Evolutionary conservation across 202 grass and related monocot genomes (phyloP).

Genomic region (Bolboschoenoplectus hybrid): DNA sequence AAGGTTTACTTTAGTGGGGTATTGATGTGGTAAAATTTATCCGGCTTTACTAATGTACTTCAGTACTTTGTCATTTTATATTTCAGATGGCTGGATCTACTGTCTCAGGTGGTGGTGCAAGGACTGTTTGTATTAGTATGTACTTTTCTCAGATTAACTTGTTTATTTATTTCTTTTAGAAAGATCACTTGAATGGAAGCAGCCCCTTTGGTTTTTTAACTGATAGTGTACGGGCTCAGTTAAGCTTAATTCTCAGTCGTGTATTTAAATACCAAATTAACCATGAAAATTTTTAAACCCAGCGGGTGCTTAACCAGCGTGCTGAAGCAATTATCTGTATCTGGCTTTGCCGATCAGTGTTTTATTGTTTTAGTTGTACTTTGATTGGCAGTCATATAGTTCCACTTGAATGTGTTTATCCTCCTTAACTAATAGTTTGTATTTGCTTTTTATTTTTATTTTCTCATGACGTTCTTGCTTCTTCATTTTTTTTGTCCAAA

Average conservation of each 20-base stretch:
- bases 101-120: slow-evolving; percentile 14
- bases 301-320: not conserved
- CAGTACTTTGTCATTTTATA: slow-evolving; percentile 1
- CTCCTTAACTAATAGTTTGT: not conserved
- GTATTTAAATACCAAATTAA: not conserved
- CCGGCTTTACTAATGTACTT: not conserved
- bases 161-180: not conserved
- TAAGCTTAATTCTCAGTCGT: not conserved
- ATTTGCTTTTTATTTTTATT: not conserved
- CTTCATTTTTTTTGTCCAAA: slow-evolving; percentile 35
- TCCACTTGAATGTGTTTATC: not conserved
- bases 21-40: not conserved
- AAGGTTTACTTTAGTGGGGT: not conserved
- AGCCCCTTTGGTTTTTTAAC: not conserved
- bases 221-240: not conserved
- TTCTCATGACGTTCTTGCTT: not conserved
- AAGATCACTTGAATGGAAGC: not conserved
- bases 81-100: slow-evolving; percentile 38
- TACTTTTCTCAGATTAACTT: slow-evolving; percentile 15
- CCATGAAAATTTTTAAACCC: not conserved
- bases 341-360: not conserved
- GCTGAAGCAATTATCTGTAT: not conserved
- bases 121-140: slow-evolving; percentile 33
- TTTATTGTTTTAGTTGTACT: not conserved
- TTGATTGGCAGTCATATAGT: not conserved